Evolutionary conservation across 2,329 filamentous ascomycete genomes (phyloP).

Genomic region (Fusarium sublunatum): DNA sequence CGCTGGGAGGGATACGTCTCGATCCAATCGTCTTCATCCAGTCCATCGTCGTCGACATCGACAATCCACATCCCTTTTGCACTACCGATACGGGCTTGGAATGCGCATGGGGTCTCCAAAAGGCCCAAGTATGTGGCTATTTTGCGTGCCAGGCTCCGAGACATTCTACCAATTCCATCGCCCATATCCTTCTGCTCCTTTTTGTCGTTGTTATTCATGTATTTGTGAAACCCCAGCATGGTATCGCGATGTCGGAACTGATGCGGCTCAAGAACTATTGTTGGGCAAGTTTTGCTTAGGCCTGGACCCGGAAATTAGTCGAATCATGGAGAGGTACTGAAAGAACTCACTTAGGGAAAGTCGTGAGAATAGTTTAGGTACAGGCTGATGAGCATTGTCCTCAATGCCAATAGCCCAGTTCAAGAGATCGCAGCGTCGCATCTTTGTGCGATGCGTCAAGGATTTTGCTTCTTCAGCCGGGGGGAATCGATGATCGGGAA

Average conservation of each 20-base stretch:
- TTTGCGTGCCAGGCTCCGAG: slow-evolving; percentile 64
- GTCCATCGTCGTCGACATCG: slow-evolving; percentile 59
- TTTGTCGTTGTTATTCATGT: slow-evolving; percentile 69
- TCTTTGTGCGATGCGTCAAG: slow-evolving; percentile 44
- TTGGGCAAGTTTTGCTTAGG: slow-evolving; percentile 62
- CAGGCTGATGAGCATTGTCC: slow-evolving; percentile 58
- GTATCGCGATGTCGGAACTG: slow-evolving; percentile 55
- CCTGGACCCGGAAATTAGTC: slow-evolving; percentile 51
- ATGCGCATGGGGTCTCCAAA: slow-evolving; percentile 67
- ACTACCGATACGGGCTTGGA: slow-evolving; percentile 77
- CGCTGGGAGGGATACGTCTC: slow-evolving; percentile 73
- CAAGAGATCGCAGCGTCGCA: slow-evolving; percentile 58
- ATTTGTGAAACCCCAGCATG: slow-evolving; percentile 44
- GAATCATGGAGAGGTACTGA: not conserved
- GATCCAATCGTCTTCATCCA: slow-evolving; percentile 68
- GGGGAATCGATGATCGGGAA: slow-evolving; percentile 31
- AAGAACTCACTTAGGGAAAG: slow-evolving; percentile 61
- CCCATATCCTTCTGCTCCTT: slow-evolving; percentile 64
- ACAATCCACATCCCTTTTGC: slow-evolving; percentile 82
- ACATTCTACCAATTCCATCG: slow-evolving; percentile 75
- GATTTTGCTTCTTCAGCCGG: slow-evolving; percentile 41
- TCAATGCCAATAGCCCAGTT: slow-evolving; percentile 63
- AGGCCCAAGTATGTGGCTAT: slow-evolving; percentile 65
- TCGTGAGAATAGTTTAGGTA: slow-evolving; percentile 69
- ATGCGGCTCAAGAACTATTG: slow-evolving; percentile 56